Evolutionary conservation across 108 stramenopile species (phyloP), one percentile per base, ranked within the genome.

Genomic region (Cyclotella kingstonii): DNA sequence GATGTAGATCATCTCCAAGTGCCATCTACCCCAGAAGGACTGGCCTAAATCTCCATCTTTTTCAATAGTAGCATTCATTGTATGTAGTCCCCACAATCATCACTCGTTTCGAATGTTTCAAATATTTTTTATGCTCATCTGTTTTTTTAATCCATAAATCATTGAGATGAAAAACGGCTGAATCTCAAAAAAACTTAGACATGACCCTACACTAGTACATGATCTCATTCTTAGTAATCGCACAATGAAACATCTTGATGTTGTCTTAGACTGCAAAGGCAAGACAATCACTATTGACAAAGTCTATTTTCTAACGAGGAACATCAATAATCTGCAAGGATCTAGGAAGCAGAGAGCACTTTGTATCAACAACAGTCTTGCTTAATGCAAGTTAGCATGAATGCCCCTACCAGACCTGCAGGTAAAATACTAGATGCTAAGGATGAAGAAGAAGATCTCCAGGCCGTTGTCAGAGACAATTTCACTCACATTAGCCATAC

Each of bases 341-440:
- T 3, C 39, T 15, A 40, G 15, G 2, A 40, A 15, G 2, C 1
- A 40, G 14, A 40, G 2, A 40, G 39, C 39, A 14, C 15, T 14
- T 14, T 14, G n/a, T 40, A 15, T 2, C 2, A 40, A 40, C 2
- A 40, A 40, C 4, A 47, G 2, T 22, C 3, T 21, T 2, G 18
- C 23, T 11, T 1, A 47, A 4, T 22, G 46, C 2, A 19, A 1
- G 2, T 1, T 22, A 47, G 21, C 19, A 19, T 23, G 1, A n/a
- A 47, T 23, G 3, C 2, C 19, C 12, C 27, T 14, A 33, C 6
- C 75, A 4, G 56, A 74, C n/a, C 6, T 40, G 17, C 72, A 70
- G 39, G 14, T 15, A 14, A 40, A 15, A 2, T 40, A 14, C 39
- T 40, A 40, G 39, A 40, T 40, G 39, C 4, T 2, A 40, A 40